Evolutionary conservation across 148 eudicot species (phyloP), one percentile per base, ranked within the genome.

Genomic region (Polygonum aviculare): DNA sequence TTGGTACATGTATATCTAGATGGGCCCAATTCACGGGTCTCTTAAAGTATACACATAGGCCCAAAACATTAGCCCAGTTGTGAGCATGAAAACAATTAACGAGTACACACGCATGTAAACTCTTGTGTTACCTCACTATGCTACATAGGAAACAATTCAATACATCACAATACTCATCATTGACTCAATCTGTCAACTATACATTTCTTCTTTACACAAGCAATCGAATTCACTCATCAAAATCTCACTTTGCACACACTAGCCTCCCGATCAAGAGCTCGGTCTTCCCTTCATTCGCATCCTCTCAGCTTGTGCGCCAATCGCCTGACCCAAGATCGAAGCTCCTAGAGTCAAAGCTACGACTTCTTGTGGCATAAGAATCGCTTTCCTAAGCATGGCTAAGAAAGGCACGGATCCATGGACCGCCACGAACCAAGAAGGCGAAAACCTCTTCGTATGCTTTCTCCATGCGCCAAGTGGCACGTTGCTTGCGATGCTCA

Each of bases 371-470:
- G 97, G 97, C 95, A 92, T 92, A 69, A 87, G 75, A 49, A 92
- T 87, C 0, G 91, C 86, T 62, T 93, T 93, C 83, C 96, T 87
- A 52, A 92, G 90, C 97, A 92, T 90, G 51, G 91, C 97, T 78
- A 90, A 81, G 78, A 92, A 92, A 10, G 95, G 97, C 14, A 90
- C 91, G 16, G 97, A 90, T 39, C 93, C 97, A 77, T 93, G 97
- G 48, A 93, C 88, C 18, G 97, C 97, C 36, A 85, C 78, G 77
- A 93, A 87, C 97, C 97, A 93, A 4, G 91, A 80, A 12, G 81
- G 47, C 0, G 97, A 93, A 73, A 93, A 93, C 76, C 90, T 93
- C 7, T 16, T 35, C 10, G 97, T 90, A 73, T 92, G 97, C 67
- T 92, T 95, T 79, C 87, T 85, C 95, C 97, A 93, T 60, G 89